Evolutionary conservation across 2,329 filamentous ascomycete species (phyloP), one percentile per base, ranked within the genome.

Genomic region (Fusarium pseudonygamai): DNA sequence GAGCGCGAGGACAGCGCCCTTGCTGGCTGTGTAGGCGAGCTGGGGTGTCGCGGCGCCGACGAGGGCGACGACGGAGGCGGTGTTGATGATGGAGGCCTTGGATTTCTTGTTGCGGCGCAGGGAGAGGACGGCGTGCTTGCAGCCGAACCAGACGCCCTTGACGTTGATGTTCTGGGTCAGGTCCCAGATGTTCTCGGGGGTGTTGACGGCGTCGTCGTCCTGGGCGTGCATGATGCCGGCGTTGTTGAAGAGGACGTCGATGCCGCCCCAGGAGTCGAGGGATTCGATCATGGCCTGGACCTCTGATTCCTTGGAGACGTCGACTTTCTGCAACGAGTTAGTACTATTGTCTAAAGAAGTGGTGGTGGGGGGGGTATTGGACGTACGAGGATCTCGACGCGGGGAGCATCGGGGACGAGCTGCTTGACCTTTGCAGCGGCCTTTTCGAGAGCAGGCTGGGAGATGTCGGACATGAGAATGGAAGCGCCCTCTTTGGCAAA

Each of bases 191-290:
- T 90, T 91, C 85, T 97, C 94, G 57, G 93, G 91, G 3, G 95
- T 97, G 81, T 92, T 89, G 81, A 97, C 86, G 55, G 95, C 94
- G 82, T 94, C 92, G 79, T 89, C 91, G 82, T 95, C 93, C 64
- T 92, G 87, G 53, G 90, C 91, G 85, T 97, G 95, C 95, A 98
- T 98, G 83, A 98, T 98, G 62, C 95, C 95, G 30, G 95, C 95
- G 82, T 98, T 98, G 90, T 98, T 98, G 91, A 97, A 98, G 78
- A 97, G 93, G 80, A 97, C 87, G 81, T 98, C 95, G 7, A 96
- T 84, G 49, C 95, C 95, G 79, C 95, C 95, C 93, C 93, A 97
- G 64, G 89, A 80, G 82, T 98, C 95, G 65, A 96, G 85, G 15
- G 88, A 84, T 75, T 93, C 92, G 59, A 97, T 87, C 80, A 93